phyloP scores from a whole-genome alignment of 1,284 basidiomycete genomes.

The Sanghuangporus weigelae region DNA sequence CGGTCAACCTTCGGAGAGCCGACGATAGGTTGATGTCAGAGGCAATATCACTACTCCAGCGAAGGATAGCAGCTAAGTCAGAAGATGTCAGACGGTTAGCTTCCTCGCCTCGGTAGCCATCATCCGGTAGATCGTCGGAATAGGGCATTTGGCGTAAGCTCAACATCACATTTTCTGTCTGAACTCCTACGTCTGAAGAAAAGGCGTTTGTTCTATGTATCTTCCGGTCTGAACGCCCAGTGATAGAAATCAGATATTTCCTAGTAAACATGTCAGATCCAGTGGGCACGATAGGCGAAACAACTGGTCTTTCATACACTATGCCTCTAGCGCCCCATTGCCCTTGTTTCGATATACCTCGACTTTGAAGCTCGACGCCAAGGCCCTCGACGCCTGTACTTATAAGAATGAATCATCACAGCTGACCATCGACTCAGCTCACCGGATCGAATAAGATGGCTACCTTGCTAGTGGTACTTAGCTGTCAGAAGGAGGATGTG shows the following conservation, averaged over 20 bases:
- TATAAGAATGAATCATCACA: not conserved
- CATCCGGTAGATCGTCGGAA: constrained; percentile 30
- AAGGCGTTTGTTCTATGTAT: constrained; percentile 51
- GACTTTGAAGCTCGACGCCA: constrained; percentile 57
- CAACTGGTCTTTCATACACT: constrained; percentile 40
- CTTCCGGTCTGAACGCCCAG: constrained; percentile 40
- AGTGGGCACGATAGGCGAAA: not conserved
- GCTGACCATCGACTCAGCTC: not conserved
- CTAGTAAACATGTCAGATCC: constrained; percentile 27
- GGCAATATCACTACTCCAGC: constrained; percentile 69
- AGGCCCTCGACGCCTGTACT: constrained; percentile 44
- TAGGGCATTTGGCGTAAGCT: constrained; percentile 29
- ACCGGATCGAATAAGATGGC: constrained; percentile 61
- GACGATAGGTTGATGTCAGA: constrained; percentile 64
- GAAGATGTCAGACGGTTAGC: constrained; percentile 44
- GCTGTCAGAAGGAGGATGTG: not conserved
- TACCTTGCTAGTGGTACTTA: constrained; percentile 49
- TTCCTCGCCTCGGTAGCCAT: constrained; percentile 44
- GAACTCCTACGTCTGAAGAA: constrained; percentile 53
- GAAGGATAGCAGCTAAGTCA: constrained; percentile 57
- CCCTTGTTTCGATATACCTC: constrained; percentile 56
- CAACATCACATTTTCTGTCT: constrained; percentile 49
- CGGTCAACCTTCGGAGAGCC: constrained; percentile 62
- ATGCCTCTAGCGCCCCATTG: constrained; percentile 71
- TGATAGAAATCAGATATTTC: constrained; percentile 41